phyloP scores from a whole-genome alignment of 106 monocot genomes.

The Dioscorea dumetorum region DNA sequence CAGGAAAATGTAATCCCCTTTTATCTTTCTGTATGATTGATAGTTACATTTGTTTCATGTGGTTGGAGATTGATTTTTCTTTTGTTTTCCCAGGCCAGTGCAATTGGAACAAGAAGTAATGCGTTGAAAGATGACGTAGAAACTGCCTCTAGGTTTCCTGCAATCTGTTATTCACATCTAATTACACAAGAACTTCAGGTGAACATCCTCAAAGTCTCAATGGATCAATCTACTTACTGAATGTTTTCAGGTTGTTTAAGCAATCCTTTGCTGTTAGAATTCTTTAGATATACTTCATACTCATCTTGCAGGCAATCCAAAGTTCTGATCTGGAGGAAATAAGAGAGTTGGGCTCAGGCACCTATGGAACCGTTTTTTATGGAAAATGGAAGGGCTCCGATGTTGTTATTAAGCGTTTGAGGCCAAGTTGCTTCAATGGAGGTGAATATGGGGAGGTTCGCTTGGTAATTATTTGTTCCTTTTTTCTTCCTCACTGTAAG shows the following conservation, averaged over 20 bases:
- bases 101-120: no score
- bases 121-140: no score
- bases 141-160: no score
- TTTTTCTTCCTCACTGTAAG: no score
- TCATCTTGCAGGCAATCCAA: constrained; percentile 63
- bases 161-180: no score
- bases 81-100: no score
- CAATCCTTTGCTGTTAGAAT: background rate
- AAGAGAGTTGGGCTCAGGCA: constrained; percentile 76
- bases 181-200: no score
- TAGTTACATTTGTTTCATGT: no score
- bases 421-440: constrained; percentile 86
- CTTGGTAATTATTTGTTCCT: constrained; percentile 37
- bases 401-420: constrained; percentile 95
- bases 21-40: no score
- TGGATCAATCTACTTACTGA: constrained; percentile 65
- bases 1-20: no score
- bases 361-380: constrained; percentile 86
- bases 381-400: constrained; percentile 95
- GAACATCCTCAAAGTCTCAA: constrained; percentile 18
- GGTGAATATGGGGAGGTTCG: constrained; percentile 89
- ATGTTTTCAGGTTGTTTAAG: constrained; percentile 70
- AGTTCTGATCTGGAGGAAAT: constrained; percentile 90
- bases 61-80: no score
- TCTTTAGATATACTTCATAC: background rate